Evolutionary conservation across 2,329 filamentous ascomycete species (phyloP).

Genomic region (Aphanoascus verrucosus): DNA sequence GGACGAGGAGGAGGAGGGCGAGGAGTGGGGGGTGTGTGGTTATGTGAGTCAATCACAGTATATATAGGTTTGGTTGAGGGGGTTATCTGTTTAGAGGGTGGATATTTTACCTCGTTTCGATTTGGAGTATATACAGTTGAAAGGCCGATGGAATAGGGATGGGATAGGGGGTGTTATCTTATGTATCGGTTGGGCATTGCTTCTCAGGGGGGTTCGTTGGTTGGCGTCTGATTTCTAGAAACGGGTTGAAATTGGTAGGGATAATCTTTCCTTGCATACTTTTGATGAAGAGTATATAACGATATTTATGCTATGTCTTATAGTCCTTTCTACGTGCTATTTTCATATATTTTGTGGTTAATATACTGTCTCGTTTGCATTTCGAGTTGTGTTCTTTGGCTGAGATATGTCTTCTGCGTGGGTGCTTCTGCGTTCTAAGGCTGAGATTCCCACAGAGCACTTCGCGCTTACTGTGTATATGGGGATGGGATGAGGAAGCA

Average conservation of each 20-base stretch:
- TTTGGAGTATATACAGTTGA: not conserved
- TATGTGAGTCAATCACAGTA: slow-evolving; percentile 51
- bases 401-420: no score
- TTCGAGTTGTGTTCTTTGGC: not conserved
- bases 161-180: not conserved
- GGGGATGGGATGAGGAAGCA: no score
- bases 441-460: no score
- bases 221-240: not conserved
- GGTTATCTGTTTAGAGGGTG: not conserved
- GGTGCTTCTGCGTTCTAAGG: no score
- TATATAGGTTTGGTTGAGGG: not conserved
- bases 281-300: no score
- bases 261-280: not conserved
- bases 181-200: not conserved
- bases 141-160: not conserved
- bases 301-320: no score
- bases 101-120: not conserved
- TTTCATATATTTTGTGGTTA: not conserved
- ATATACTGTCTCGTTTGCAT: not conserved
- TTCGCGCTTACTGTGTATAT: no score
- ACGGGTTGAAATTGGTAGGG: not conserved
- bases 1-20: slow-evolving; percentile 47
- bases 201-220: not conserved
- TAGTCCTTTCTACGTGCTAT: no score
- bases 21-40: slow-evolving; percentile 53